Base-by-base conservation (phyloP, 140 eudicot genomes). In the Stevia rebaudiana region DNA sequence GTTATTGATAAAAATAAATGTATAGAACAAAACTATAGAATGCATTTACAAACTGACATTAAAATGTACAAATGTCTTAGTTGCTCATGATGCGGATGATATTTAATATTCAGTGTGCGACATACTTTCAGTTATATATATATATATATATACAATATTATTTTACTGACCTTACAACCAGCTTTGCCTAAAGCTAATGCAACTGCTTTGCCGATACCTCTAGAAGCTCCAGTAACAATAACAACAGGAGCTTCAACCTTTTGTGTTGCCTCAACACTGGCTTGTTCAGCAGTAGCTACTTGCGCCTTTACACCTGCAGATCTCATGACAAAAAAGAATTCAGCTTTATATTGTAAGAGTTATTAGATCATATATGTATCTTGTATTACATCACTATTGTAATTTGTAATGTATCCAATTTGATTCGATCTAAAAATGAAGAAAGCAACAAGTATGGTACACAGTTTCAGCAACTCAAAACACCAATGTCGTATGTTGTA, bases 151-250 rank as follows among this genome's bases (percentile, higher is more conserved):
- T 35, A 43, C 50, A 37, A 54, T 9, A 12, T 24, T 52, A n/a
- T 28, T 28, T 47, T 11, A 25, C 70, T 58, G 12, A 92, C 96
- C 98, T 92, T 92, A 66, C 98, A 88, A 61, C 98, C 98, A 72
- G 96, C 89, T 75, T 83, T 92, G 61, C 98, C 98, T 70, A 92
- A 66, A 76, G 95, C 72, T 67, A 87, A 65, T n/a, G 98, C 96
- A 74, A 84, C 76, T 7, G 98, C 90, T 74, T 79, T 90, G 40
- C 98, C 98, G 15, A 92, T 92, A 24, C 98, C 98, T 79, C 98
- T 85, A 46, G 98, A 92, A 41, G 98, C 98, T 73, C 98, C 98
- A 23, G 98, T 92, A 51, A 92, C 83, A 50, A 92, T 69, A 69
- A 82, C 96, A 66, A 92, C 98, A 28, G 98, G 98, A 81, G 95